These are phyloP conservation scores for Alternaria dauci DNA, from an alignment of 2,329 filamentous ascomycete genomes.

Conservation along the genomic window DNA sequence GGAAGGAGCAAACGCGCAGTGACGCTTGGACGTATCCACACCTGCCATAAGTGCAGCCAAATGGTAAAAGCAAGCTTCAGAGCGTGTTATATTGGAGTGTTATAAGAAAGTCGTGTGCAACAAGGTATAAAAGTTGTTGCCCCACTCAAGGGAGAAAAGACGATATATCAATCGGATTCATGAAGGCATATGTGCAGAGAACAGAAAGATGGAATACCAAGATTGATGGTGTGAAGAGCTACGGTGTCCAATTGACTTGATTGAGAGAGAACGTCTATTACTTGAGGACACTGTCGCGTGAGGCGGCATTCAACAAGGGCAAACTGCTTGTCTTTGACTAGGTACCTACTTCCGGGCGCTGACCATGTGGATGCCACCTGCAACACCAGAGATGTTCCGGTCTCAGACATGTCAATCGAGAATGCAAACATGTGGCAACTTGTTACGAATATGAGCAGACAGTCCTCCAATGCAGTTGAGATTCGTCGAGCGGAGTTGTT, in stretches of 20 bases:
- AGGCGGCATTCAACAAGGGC: not conserved
- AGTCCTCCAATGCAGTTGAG: not conserved
- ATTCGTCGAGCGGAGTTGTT: not conserved
- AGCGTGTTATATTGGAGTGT: not conserved
- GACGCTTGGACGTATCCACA: not conserved
- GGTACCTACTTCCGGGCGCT: not conserved
- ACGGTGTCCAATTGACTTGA: not conserved
- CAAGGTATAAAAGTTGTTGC: not conserved
- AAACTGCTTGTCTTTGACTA: not conserved
- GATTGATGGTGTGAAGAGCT: not conserved
- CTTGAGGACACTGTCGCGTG: not conserved
- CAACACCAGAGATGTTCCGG: not conserved
- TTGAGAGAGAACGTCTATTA: not conserved
- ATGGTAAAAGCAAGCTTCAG: not conserved
- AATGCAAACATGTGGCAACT: not conserved
- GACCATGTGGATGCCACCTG: not conserved
- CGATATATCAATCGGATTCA: not conserved
- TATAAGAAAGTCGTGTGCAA: not conserved
- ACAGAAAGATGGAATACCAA: not conserved
- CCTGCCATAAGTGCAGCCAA: not conserved
- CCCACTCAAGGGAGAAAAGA: not conserved
- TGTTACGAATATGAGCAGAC: not conserved
- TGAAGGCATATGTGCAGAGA: not conserved
- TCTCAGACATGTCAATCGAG: not conserved
- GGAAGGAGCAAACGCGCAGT: slow-evolving; percentile 13